phyloP scores from a whole-genome alignment of 139 green algal genomes.

The Closterium sp. region DNA sequence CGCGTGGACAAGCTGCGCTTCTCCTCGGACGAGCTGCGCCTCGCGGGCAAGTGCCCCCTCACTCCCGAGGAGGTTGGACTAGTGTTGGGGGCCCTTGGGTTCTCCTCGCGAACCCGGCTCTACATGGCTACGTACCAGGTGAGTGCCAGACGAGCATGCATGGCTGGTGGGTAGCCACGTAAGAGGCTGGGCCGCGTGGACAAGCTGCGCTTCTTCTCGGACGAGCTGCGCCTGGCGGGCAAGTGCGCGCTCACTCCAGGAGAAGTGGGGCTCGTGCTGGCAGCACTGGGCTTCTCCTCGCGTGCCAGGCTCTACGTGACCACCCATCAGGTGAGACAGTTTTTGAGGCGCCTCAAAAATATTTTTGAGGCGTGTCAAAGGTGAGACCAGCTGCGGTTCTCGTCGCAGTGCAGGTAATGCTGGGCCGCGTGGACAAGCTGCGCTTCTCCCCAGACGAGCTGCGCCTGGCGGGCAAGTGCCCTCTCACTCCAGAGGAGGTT shows the following conservation, averaged over 20 bases:
- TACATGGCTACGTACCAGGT: constrained; percentile 40
- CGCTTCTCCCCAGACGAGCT: constrained; percentile 25
- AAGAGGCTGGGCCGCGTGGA: constrained; percentile 21
- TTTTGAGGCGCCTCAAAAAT: too few species aligned
- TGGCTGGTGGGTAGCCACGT: too few species aligned
- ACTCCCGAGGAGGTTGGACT: constrained; percentile 42
- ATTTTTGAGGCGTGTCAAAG: too few species aligned
- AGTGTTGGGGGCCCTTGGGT: constrained; percentile 28
- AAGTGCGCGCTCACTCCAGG: constrained; percentile 48
- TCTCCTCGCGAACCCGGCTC: constrained; percentile 5
- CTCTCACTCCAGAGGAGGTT: constrained; percentile 41
- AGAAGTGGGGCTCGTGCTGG: constrained; percentile 37
- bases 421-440: constrained; percentile 20
- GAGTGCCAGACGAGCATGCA: neutral
- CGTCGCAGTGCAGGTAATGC: too few species aligned
- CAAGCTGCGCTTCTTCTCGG: constrained; percentile 5
- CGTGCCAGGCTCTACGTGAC: constrained; percentile 26
- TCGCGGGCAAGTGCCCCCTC: constrained; percentile 39
- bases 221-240: constrained; percentile 30
- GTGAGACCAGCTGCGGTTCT: too few species aligned
- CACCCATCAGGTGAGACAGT: constrained; percentile 29
- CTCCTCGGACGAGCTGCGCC: constrained; percentile 27
- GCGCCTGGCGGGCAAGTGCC: constrained; percentile 33
- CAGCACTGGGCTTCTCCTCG: constrained; percentile 26
- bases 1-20: constrained; percentile 24